Conservation (phyloP, 2,329 filamentous ascomycete genomes). For the Aureobasidium sp. region DNA sequence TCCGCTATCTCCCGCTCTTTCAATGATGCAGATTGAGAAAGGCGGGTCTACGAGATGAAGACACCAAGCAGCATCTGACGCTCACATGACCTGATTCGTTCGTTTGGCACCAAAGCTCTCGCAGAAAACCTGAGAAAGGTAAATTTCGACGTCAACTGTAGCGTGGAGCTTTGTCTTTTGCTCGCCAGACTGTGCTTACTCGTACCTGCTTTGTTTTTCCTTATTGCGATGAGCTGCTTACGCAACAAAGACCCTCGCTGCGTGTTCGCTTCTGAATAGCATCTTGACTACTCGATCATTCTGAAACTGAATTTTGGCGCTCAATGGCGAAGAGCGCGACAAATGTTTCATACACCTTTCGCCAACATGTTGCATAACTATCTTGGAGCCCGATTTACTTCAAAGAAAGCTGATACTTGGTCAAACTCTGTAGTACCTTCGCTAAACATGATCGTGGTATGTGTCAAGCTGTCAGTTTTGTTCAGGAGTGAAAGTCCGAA, state of each 20-base stretch:
- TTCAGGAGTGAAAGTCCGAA: background rate
- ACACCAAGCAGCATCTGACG: constrained; percentile 19
- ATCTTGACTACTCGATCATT: background rate
- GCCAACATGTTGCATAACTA: background rate
- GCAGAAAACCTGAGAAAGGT: constrained; percentile 18
- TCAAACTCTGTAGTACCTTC: no score
- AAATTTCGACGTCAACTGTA: constrained; percentile 26
- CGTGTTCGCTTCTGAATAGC: background rate
- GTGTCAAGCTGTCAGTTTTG: background rate
- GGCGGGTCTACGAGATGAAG: constrained; percentile 2
- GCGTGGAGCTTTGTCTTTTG: constrained; percentile 8
- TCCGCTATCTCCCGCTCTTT: background rate
- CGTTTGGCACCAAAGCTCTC: constrained; percentile 17
- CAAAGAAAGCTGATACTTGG: background rate
- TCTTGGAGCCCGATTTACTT: background rate
- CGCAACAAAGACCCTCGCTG: background rate
- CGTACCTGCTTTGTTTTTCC: background rate
- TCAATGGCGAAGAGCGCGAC: background rate
- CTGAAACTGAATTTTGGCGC: constrained; percentile 11
- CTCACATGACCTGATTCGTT: constrained; percentile 22
- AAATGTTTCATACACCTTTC: background rate
- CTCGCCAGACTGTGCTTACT: constrained; percentile 4
- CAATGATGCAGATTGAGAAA: background rate
- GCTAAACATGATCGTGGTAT: background rate
- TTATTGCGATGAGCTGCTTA: background rate